Evolutionary conservation across 169 alveolate genomes (phyloP), one percentile per base, ranked within the genome.

Genomic region (Eimeria acervulina): DNA sequence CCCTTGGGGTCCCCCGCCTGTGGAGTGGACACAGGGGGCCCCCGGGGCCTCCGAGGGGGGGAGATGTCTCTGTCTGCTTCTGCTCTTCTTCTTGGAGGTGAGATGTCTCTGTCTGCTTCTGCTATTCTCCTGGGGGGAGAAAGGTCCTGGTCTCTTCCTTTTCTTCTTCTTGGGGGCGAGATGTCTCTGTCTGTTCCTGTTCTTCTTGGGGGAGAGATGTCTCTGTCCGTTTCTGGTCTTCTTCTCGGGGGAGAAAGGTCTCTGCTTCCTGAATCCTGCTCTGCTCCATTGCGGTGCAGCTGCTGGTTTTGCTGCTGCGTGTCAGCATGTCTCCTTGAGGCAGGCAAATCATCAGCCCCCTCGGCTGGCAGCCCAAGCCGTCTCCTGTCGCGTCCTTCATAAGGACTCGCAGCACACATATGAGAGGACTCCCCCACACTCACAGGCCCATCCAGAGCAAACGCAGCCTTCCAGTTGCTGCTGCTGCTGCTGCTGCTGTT

Each of bases 241-340:
- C 90, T n/a, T 52, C 91, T 84, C 7, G 92, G 91, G n/a, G 92
- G 92, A 15, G 92, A 84, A 17, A 84, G 38, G 63, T 84, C 92
- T n/a, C 55, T 28, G n/a, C 31, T 36, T 72, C 26, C 83, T 72
- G 42, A 51, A 1, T 13, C 31, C 51, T 47, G 66, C 2, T 23
- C n/a, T 28, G 76, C 76, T 66, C 42, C 76, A 0, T 19, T 10
- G 66, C n/a, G 15, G 33, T n/a, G 55, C 42, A 28, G 28, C 28
- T 66, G 7, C 42, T 21, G 1, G 42, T 42, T 66, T 21, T 28
- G 42, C 76, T 66, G 42, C 42, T 66, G 76, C 21, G 26, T 31
- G 2, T 55, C 66, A 55, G 10, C 61, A 10, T 33, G 90, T 44
- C 72, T 4, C 90, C 70, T 12, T 26, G 89, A 63, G 33, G 89